Evolutionary conservation across 768 basidiomycete genomes (phyloP).

Genomic region (Boletus vinaceobasis): DNA sequence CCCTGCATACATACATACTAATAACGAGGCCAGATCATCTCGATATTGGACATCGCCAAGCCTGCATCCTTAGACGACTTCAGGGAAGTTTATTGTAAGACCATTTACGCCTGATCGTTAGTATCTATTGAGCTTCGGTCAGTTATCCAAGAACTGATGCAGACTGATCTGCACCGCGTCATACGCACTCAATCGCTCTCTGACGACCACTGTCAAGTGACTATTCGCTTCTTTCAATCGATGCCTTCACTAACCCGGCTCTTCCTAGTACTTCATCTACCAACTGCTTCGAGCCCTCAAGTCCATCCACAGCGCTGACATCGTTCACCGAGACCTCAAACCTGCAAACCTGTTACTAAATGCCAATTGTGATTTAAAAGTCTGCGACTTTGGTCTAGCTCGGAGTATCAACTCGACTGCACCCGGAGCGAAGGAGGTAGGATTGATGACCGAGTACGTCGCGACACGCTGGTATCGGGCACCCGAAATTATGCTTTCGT

Average conservation of each 20-base stretch:
- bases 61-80: conserved; percentile 72
- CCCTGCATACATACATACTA: background rate
- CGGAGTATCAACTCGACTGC: conserved; percentile 55
- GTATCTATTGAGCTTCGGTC: conserved; percentile 7
- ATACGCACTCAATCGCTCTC: conserved; percentile 87
- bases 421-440: conserved; percentile 56
- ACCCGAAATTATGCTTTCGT: conserved; percentile 92
- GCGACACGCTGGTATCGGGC: conserved; percentile 93
- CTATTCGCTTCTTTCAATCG: conserved; percentile 4
- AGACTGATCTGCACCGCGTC: conserved; percentile 87
- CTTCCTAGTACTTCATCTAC: conserved; percentile 69
- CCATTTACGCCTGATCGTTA: background rate
- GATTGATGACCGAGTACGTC: conserved; percentile 80
- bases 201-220: conserved; percentile 84
- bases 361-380: conserved; percentile 86
- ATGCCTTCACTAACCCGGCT: background rate
- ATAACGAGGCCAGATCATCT: conserved; percentile 64
- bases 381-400: conserved; percentile 86
- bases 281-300: conserved; percentile 85
- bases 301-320: conserved; percentile 83
- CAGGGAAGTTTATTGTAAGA: conserved; percentile 81
- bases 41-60: conserved; percentile 87
- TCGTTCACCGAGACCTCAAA: conserved; percentile 76
- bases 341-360: conserved; percentile 88
- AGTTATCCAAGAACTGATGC: conserved; percentile 88